Base-by-base conservation (phyloP, 352 stramenopile species). In the Pythium apleroticum region DNA sequence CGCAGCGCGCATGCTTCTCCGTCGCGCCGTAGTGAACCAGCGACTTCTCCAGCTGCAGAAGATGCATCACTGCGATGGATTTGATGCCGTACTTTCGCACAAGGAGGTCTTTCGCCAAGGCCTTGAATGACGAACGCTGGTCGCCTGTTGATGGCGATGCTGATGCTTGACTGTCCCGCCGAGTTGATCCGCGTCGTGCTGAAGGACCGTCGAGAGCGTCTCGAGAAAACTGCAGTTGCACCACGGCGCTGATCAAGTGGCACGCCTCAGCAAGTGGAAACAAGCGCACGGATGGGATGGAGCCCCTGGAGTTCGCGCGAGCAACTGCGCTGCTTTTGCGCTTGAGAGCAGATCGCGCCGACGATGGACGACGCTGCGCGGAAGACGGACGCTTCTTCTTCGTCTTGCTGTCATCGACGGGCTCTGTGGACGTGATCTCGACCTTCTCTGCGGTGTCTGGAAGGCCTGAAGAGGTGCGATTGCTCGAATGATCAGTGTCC, bases 31-130 rank as follows among this genome's bases (percentile, higher is more conserved):
- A 89, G 50, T 87, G 71, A 4, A 86, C 52, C n/a, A 91, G 71
- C 14, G 82, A 91, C 7, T 79, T 78, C 57, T 91, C 80, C 11
- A 91, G 77, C 62, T 91, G 82, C 39, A 88, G 52, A 17, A 78
- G 76, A 62, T 91, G 74, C 77, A 89, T 87, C 28, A 84, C 61
- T 1, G 82, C 82, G 35, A 91, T 89, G 12, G 82, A 88, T 56
- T 88, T 88, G 55, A 91, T 89, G 24, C 82, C 82, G 50, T 91
- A 91, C 61, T 89, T 89, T 17, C 82, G 79, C 11, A 72, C 66
- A 15, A 91, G 71, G 31, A 78, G 83, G 57, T 91, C 80, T 39
- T 87, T 86, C 0, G 76, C 77, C 4, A 91, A 68, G 0, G 74
- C 77, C 48, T 84, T 84, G 65, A 89, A 89, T n/a, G 71, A 78